Base-by-base conservation (phyloP, 2,329 filamentous ascomycete genomes). In the Macrophomina pseudophaseolina region DNA sequence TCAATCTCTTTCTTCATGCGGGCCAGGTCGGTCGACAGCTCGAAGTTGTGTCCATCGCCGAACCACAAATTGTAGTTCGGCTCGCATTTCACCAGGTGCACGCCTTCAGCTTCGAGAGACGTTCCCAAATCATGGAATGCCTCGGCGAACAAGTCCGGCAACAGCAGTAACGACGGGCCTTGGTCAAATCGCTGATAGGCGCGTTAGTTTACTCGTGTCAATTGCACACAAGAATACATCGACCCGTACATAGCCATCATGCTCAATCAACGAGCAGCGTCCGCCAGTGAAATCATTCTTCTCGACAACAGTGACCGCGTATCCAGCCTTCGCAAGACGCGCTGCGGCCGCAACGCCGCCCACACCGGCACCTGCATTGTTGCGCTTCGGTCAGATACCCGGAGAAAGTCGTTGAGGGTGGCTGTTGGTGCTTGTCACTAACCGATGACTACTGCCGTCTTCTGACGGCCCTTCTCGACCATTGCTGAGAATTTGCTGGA, bases 11-110 rank as follows among this genome's bases (percentile, higher is more conserved):
- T 73, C 76, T 91, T 91, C 90, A 93, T 92, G 56, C 82, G 80
- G n/a, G 86, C 82, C 46, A 90, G 80, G 73, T 93, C 89, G n/a
- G 87, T 89, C 4, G 86, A 88, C 33, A 91, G 80, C 68, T 85
- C 82, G 74, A 92, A 90, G 11, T 76, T 80, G 69, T 86, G 85
- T 62, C 87, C 88, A 74, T 92, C 90, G 14, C 86, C 82, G 74
- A 92, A 93, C 84, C 88, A 91, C 67, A 93, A 83, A 65, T 87
- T 86, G 81, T 93, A 93, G 74, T 93, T 93, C 1, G 89, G 89
- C 59, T 91, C 87, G 76, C 90, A 93, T 79, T 90, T 91, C 30
- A 90, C 74, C 4, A 93, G 80, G 56, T 88, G 79, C 0, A 93
- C 84, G n/a, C 87, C 88, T 73, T 92, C 90, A 0, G 80, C 82